Evolutionary conservation across 1,284 basidiomycete genomes (phyloP).

Genomic region (Papiliotrema fonsecae): DNA sequence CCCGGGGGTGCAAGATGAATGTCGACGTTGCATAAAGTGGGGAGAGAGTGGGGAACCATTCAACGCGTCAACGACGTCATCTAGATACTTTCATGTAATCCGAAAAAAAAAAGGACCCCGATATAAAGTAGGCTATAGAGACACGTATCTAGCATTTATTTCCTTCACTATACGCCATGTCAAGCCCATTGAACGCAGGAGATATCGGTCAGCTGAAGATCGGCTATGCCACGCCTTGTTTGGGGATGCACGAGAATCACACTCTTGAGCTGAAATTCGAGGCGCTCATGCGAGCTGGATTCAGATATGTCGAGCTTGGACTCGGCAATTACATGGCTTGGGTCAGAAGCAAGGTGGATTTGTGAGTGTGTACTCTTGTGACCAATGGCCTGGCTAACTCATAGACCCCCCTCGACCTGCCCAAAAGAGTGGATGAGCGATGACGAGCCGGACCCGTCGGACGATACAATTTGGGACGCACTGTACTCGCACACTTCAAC

Average conservation of each 20-base stretch:
- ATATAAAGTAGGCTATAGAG: too few species aligned
- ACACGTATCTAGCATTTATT: too few species aligned
- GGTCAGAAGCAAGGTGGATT: constrained; percentile 3
- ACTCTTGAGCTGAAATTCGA: constrained; percentile 9
- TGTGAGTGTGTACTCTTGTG: not conserved
- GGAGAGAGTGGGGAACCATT: too few species aligned
- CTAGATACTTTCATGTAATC: too few species aligned
- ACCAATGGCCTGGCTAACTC: not conserved
- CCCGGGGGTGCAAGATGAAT: too few species aligned
- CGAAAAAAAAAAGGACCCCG: too few species aligned
- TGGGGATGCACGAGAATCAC: constrained; percentile 6
- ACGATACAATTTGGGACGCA: constrained; percentile 10
- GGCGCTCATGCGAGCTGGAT: constrained; percentile 4
- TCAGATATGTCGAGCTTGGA: constrained; percentile 1
- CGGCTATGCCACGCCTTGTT: not conserved
- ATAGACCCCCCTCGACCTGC: constrained; percentile 5
- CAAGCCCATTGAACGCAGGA: too few species aligned
- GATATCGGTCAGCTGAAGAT: not conserved
- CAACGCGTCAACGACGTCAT: too few species aligned
- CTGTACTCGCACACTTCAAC: constrained; percentile 8
- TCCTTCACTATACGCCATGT: too few species aligned
- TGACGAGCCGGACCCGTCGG: constrained; percentile 13
- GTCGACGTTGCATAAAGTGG: too few species aligned
- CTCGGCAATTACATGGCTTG: constrained; percentile 6
- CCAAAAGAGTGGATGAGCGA: constrained; percentile 7